phyloP scores from a whole-genome alignment of 2,329 filamentous ascomycete species.

The Trichophyton equinum region DNA sequence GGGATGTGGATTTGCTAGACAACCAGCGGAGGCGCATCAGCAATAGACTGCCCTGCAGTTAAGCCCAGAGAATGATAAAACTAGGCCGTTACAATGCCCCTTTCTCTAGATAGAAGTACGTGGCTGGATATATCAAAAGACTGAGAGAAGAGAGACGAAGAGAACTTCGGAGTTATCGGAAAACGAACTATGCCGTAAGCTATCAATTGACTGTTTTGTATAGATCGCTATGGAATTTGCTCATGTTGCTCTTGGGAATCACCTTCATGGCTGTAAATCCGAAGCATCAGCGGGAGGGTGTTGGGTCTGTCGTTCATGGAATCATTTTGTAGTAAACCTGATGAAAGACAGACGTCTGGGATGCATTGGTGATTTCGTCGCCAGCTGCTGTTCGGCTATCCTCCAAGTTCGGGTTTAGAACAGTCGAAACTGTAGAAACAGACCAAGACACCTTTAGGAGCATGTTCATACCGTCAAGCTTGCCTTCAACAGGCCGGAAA shows the following conservation, averaged over 20 bases:
- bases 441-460: neutral
- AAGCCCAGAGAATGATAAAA: neutral
- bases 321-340: slow-evolving; percentile 10
- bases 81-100: neutral
- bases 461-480: neutral
- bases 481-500: neutral
- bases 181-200: neutral
- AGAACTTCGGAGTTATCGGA: neutral
- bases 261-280: slow-evolving; percentile 13
- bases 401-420: neutral
- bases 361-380: neutral
- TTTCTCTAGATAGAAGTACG: neutral
- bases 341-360: neutral
- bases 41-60: neutral
- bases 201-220: neutral
- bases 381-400: neutral
- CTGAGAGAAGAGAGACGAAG: neutral
- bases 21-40: neutral
- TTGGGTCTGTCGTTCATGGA: slow-evolving; percentile 12
- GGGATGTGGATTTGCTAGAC: neutral
- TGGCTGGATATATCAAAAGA: neutral
- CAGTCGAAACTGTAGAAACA: neutral
- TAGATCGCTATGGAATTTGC: neutral
- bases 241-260: slow-evolving; percentile 7
- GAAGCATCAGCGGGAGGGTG: slow-evolving; percentile 11